Evolutionary conservation across 1,284 basidiomycete genomes (phyloP).

Genomic region (Ustilago sp.): DNA sequence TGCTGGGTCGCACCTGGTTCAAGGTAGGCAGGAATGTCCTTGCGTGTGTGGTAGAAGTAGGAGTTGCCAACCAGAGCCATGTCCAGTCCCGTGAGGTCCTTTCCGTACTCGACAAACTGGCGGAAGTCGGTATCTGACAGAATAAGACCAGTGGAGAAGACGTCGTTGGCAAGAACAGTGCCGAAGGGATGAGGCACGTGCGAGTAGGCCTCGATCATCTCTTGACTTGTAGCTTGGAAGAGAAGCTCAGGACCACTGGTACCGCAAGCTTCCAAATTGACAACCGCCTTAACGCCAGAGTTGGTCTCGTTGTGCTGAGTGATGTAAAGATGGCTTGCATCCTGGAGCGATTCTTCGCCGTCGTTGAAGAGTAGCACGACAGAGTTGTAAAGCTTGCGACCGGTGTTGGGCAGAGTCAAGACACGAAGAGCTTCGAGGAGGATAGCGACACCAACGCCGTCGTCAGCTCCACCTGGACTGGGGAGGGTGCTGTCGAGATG

Average conservation of each 20-base stretch:
- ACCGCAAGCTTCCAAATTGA: conserved; percentile 95
- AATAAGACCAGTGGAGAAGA: conserved; percentile 92
- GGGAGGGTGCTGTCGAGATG: conserved; percentile 82
- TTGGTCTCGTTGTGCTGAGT: conserved; percentile 65
- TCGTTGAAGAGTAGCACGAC: conserved; percentile 94
- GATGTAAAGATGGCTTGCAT: conserved; percentile 81
- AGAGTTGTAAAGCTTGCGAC: conserved; percentile 81
- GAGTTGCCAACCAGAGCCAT: conserved; percentile 94
- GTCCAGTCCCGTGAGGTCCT: conserved; percentile 72
- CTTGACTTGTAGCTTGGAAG: conserved; percentile 93
- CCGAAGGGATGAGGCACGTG: conserved; percentile 89
- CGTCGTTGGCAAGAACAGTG: conserved; percentile 90
- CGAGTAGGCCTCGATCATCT: conserved; percentile 92
- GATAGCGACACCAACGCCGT: conserved; percentile 86
- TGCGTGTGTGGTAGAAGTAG: conserved; percentile 91
- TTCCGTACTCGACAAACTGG: conserved; percentile 90
- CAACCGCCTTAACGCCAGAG: conserved; percentile 81
- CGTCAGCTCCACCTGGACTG: conserved; percentile 72
- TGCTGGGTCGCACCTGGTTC: conserved; percentile 83
- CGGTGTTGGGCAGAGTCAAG: conserved; percentile 80
- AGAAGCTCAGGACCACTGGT: conserved; percentile 87
- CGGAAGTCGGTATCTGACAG: conserved; percentile 73
- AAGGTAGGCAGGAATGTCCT: conserved; percentile 85
- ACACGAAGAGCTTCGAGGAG: conserved; percentile 80
- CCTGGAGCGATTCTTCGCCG: conserved; percentile 87